phyloP scores from a whole-genome alignment of 176 grass and related monocot species.

The Luzula sylvatica region DNA sequence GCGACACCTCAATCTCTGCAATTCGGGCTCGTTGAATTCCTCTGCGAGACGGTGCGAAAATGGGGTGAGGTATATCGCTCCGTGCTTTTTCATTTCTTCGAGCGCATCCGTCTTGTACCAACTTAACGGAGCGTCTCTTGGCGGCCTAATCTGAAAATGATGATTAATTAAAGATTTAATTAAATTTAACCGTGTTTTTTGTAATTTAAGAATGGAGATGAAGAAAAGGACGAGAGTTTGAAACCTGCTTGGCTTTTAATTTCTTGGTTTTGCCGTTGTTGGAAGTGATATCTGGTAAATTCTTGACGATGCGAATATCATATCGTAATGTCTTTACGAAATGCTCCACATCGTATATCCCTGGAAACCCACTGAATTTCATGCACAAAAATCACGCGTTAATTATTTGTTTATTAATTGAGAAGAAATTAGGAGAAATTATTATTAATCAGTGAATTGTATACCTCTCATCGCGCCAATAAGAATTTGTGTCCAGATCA shows the following conservation, averaged over 20 bases:
- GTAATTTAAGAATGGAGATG: too few relatives aligned
- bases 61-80: slow-evolving; percentile 91
- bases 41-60: slow-evolving; percentile 94
- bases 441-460: slow-evolving; percentile 11
- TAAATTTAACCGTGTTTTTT: too few relatives aligned
- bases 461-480: slow-evolving; percentile 95
- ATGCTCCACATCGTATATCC: slow-evolving; percentile 95
- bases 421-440: too few relatives aligned
- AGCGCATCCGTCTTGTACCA: slow-evolving; percentile 87
- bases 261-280: slow-evolving; percentile 93
- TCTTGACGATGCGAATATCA: slow-evolving; percentile 71
- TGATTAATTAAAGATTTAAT: too few relatives aligned
- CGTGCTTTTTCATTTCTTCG: slow-evolving; percentile 81
- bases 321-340: slow-evolving; percentile 83
- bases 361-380: slow-evolving; percentile 74
- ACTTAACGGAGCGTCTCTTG: slow-evolving; percentile 85
- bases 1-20: slow-evolving; percentile 94
- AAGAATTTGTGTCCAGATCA: slow-evolving; percentile 95
- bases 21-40: slow-evolving; percentile 74
- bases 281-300: slow-evolving; percentile 55
- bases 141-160: slow-evolving; percentile 69
- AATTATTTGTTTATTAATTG: too few relatives aligned
- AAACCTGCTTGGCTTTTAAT: slow-evolving; percentile 69
- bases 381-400: slow-evolving; percentile 7
- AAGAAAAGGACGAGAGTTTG: not conserved